A percentile compares a stretch with the other conserved stretches of the same genome.
Conservation (phyloP, 2,329 filamentous ascomycete genomes). For the Metarhizium rileyi region DNA sequence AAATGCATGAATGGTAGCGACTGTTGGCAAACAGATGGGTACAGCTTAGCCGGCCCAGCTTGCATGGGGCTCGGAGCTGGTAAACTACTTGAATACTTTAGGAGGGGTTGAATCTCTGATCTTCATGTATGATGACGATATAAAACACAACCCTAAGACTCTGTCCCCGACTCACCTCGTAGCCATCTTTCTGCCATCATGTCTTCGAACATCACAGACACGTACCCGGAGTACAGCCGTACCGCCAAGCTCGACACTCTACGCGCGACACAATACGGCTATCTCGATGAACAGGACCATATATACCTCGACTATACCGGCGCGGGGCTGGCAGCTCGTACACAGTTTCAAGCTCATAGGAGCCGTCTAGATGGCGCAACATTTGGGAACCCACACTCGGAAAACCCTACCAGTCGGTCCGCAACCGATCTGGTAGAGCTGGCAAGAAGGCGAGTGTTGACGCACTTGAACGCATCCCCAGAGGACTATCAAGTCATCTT, state of each 20-base stretch:
- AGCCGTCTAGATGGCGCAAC: conserved; percentile 18
- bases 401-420: conserved; percentile 25
- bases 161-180: too few species aligned
- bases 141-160: too few species aligned
- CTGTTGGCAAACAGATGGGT: too few species aligned
- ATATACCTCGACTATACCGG: conserved; percentile 33
- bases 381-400: conserved; percentile 31
- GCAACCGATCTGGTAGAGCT: conserved; percentile 24
- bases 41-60: too few species aligned
- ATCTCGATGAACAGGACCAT: conserved; percentile 18
- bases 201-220: neutral
- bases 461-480: conserved; percentile 23
- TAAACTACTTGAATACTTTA: too few species aligned
- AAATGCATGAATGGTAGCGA: too few species aligned
- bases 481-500: conserved; percentile 31
- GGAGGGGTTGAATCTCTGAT: too few species aligned
- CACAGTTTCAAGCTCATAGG: conserved; percentile 23
- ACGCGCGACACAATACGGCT: neutral
- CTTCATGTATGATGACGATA: too few species aligned
- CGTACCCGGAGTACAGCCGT: neutral
- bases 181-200: neutral
- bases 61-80: too few species aligned
- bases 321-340: conserved; percentile 23
- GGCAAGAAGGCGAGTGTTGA: conserved; percentile 21
- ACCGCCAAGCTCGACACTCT: neutral